Evolutionary conservation across 2,329 filamentous ascomycete genomes (phyloP), one percentile per base, ranked within the genome.

Genomic region (Penicillium paneum): DNA sequence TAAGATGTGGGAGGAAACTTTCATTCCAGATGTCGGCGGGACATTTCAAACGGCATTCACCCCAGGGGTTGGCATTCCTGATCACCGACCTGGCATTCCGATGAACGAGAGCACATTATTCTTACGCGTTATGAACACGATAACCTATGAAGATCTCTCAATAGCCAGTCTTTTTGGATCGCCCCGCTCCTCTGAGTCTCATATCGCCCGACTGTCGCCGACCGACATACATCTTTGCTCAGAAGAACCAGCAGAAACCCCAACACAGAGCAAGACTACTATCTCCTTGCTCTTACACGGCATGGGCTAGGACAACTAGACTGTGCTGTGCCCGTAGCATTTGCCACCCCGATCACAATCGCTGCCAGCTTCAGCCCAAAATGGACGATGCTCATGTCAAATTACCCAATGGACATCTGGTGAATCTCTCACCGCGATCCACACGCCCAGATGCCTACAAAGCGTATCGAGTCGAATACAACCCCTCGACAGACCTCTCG

Each of bases 351-450:
- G 58, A 43, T 36, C 24, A 24, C 31, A 35, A 36, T 45, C 32
- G 8, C 24, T 21, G 26, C 44, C 47, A 49, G 41, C 40, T 51
- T 46, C 52, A 47, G 41, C 42, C 51, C 56, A 67, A 56, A 28
- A 71, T 71, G 68, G 64, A 57, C 36, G 54, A 51, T 52, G 58
- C 56, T 36, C 50, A 58, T 40, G 58, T 70, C 42, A 59, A 67
- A 55, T 54, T 69, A 41, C 64, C 67, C 11, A 63, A 65, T 41
- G 64, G 64, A 56, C 66, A 70, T 44, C 50, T 70, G 11, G 61
- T 71, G 46, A 70, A 68, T 45, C 62, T 70, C 34, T 64, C 64
- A 35, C 56, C 66, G 35, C 67, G 67, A 49, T 53, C 56, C 31
- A 58, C 57, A 40, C 45, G 38, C 17, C 38, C 56, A 31, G 41